phyloP scores from a whole-genome alignment of 805 yeast species.

The Pichia occidentalis region DNA sequence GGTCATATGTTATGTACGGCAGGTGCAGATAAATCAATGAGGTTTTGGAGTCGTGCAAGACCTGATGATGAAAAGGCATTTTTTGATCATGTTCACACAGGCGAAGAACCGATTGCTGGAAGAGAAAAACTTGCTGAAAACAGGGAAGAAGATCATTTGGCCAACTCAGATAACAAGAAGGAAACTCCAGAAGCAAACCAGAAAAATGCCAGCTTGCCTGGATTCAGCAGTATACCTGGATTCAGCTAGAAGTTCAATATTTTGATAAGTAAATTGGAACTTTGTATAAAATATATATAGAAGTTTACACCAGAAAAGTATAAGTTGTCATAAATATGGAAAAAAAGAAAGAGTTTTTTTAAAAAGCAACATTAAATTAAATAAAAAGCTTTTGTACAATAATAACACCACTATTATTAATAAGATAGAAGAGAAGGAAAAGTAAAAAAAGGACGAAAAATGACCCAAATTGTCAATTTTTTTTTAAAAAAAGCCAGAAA shows the following conservation, averaged over 20 bases:
- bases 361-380: too few species aligned
- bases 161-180: not conserved
- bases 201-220: conserved; percentile 16
- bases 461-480: too few species aligned
- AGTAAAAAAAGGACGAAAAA: too few species aligned
- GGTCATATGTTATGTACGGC: conserved; percentile 92
- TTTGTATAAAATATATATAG: not conserved
- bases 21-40: conserved; percentile 84
- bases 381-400: too few species aligned
- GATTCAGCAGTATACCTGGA: conserved; percentile 13
- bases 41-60: conserved; percentile 92
- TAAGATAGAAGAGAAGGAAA: too few species aligned
- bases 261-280: not conserved
- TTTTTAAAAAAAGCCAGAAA: too few species aligned
- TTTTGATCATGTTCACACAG: conserved; percentile 74
- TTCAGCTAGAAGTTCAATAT: not conserved
- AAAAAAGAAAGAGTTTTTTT: too few species aligned
- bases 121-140: not conserved
- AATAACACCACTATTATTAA: too few species aligned
- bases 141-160: not conserved
- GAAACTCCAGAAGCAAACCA: not conserved
- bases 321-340: too few species aligned
- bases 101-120: conserved; percentile 23
- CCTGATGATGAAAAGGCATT: conserved; percentile 83
- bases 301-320: too few species aligned